A percentile compares a stretch with the other conserved stretches of the same genome.
Conservation (phyloP, 768 basidiomycete species). For the Leucocoprinus birnbaumii region DNA sequence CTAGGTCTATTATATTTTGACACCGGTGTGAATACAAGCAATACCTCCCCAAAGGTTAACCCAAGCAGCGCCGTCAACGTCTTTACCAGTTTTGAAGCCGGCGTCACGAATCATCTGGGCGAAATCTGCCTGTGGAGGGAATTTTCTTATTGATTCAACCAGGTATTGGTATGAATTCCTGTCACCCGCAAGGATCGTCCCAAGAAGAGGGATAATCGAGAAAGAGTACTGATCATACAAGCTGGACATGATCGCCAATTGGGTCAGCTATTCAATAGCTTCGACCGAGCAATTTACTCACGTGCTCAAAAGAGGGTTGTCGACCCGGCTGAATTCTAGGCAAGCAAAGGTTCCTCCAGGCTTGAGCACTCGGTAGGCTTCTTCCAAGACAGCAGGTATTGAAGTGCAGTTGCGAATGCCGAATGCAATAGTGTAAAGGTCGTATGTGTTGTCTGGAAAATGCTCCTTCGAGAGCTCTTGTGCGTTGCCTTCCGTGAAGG, state of each 20-base stretch:
- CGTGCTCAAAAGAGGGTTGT: slow-evolving; percentile 83
- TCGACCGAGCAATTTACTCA: slow-evolving; percentile 38
- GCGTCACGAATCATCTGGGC: slow-evolving; percentile 85
- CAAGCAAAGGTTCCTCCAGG: slow-evolving; percentile 96
- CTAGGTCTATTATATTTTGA: slow-evolving; percentile 54
- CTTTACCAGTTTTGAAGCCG: slow-evolving; percentile 72
- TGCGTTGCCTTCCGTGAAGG: slow-evolving; percentile 92
- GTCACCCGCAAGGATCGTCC: slow-evolving; percentile 96
- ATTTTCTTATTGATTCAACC: slow-evolving; percentile 94
- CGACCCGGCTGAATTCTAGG: slow-evolving; percentile 93
- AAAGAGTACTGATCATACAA: slow-evolving; percentile 96
- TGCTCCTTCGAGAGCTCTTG: slow-evolving; percentile 65
- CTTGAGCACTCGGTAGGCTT: slow-evolving; percentile 92
- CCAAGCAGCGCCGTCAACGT: slow-evolving; percentile 84
- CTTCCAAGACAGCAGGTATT: slow-evolving; percentile 79
- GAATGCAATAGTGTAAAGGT: slow-evolving; percentile 98
- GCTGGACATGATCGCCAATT: slow-evolving; percentile 37
- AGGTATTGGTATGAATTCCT: slow-evolving; percentile 96
- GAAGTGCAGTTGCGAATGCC: slow-evolving; percentile 98
- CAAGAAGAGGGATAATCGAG: slow-evolving; percentile 89
- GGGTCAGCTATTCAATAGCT: neutral
- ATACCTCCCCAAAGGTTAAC: slow-evolving; percentile 85
- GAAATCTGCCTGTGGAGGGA: slow-evolving; percentile 87
- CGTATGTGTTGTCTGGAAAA: slow-evolving; percentile 82
- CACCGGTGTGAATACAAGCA: slow-evolving; percentile 80